Percentiles rank a stretch among this genome's conserved stretches.
phyloP scores from a whole-genome alignment of 2,329 filamentous ascomycete genomes.

The Aspergillus brasiliensis region DNA sequence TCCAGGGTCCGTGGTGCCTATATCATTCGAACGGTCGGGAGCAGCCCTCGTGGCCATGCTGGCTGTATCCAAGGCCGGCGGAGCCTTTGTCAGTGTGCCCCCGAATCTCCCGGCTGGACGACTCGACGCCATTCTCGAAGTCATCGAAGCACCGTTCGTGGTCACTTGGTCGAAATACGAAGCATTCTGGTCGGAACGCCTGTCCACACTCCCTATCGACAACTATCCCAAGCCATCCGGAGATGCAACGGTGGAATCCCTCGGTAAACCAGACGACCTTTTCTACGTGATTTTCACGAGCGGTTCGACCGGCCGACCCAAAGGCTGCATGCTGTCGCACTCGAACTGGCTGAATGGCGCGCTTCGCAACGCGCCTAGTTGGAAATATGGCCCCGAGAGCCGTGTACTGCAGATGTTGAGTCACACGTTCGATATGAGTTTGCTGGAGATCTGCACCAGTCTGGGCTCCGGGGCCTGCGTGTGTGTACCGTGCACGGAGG shows the following conservation, averaged over 20 bases:
- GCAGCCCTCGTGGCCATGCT: background rate
- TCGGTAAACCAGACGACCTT: background rate
- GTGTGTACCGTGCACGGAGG: constrained; percentile 1
- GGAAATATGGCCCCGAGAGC: background rate
- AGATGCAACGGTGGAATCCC: background rate
- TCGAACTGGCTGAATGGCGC: background rate
- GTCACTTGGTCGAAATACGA: background rate
- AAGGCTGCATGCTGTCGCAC: constrained; percentile 7
- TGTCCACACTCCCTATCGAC: background rate
- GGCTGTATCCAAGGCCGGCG: background rate
- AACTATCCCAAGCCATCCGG: background rate
- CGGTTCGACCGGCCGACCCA: background rate
- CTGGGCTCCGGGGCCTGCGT: background rate
- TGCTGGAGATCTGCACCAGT: background rate
- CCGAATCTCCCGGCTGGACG: background rate
- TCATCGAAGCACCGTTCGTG: background rate
- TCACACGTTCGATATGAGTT: constrained; percentile 9
- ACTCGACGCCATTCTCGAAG: background rate
- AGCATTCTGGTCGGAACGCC: background rate
- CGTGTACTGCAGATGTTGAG: background rate
- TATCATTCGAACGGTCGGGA: background rate
- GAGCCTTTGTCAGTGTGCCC: background rate
- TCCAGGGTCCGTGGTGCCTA: background rate
- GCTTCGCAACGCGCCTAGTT: background rate
- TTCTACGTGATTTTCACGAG: background rate